Conservation (phyloP, 257 asterid genomes). For the Solanum commersonii region DNA sequence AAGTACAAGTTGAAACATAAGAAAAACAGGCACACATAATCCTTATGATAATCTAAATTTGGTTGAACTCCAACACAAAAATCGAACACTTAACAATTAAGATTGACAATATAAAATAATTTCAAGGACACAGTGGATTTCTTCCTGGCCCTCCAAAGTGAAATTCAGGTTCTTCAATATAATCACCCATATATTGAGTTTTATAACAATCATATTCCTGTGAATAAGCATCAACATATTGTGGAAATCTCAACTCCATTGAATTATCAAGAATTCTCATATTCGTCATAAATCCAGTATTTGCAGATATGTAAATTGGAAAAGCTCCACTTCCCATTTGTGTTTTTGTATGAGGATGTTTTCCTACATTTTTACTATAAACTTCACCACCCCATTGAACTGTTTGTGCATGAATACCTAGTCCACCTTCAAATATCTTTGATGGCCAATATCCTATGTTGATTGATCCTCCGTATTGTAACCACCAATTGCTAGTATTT, state of each 20-base stretch:
- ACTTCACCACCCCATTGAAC: conserved; percentile 85
- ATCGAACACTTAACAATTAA: neutral
- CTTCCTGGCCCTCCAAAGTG: conserved; percentile 69
- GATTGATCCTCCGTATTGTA: conserved; percentile 35
- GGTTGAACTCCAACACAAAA: neutral
- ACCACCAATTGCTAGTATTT: conserved; percentile 51
- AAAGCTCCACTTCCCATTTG: conserved; percentile 52
- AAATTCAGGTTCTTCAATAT: conserved; percentile 54
- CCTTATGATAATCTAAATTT: too few relatives aligned
- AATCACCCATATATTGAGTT: conserved; percentile 17
- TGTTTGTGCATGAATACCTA: conserved; percentile 22
- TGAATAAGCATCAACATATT: conserved; percentile 14
- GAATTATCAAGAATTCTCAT: conserved; percentile 38
- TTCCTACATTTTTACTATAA: conserved; percentile 42
- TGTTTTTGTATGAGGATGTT: conserved; percentile 39
- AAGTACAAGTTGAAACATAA: too few relatives aligned
- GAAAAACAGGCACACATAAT: too few relatives aligned
- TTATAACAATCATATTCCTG: conserved; percentile 57
- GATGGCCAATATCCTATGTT: conserved; percentile 64
- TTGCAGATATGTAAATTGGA: conserved; percentile 3
- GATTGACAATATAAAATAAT: neutral
- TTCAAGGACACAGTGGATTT: conserved; percentile 18
- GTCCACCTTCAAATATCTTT: conserved; percentile 13
- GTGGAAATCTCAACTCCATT: conserved; percentile 20
- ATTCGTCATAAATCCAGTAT: conserved; percentile 33